Evolutionary conservation across 768 basidiomycete genomes (phyloP).

Genomic region (Exidia glandulosa): DNA sequence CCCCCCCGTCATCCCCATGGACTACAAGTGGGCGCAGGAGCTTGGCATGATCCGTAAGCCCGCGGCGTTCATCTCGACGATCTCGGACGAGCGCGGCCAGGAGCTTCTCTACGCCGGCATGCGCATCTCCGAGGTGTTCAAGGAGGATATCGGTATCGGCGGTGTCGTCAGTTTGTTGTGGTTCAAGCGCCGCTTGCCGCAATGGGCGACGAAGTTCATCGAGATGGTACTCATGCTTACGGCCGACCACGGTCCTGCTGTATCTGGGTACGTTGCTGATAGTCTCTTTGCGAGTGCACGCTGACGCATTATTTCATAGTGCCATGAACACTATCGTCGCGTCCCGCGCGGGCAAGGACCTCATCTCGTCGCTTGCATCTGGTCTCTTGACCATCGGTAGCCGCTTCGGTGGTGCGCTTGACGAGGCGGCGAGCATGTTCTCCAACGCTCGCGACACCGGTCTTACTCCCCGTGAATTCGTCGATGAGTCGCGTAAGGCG

Average conservation of each 20-base stretch:
- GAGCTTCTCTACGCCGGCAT: constrained; percentile 98
- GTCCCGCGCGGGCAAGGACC: constrained; percentile 96
- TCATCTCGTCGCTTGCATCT: constrained; percentile 91
- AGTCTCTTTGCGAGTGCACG: background rate
- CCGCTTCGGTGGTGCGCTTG: constrained; percentile 96
- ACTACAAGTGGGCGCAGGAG: constrained; percentile 99
- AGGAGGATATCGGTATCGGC: constrained; percentile 91
- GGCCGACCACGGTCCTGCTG: constrained; percentile 95
- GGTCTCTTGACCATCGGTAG: constrained; percentile 91
- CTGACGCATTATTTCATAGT: constrained; percentile 20
- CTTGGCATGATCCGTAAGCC: constrained; percentile 97
- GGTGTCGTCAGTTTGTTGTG: constrained; percentile 93
- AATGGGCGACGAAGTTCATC: constrained; percentile 95
- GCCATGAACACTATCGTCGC: constrained; percentile 99
- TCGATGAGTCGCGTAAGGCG: constrained; percentile 83
- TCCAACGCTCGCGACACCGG: constrained; percentile 83
- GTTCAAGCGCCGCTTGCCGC: constrained; percentile 92
- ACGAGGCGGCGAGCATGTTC: constrained; percentile 96
- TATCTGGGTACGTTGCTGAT: constrained; percentile 49
- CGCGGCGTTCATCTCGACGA: constrained; percentile 97
- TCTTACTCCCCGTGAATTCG: constrained; percentile 95
- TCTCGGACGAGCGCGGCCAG: constrained; percentile 98
- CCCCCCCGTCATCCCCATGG: constrained; percentile 97
- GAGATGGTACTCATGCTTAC: constrained; percentile 99
- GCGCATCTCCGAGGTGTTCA: constrained; percentile 98